Evolutionary conservation across 305 asterid species (phyloP), one percentile per base, ranked within the genome.

Genomic region (Galium porrigens): DNA sequence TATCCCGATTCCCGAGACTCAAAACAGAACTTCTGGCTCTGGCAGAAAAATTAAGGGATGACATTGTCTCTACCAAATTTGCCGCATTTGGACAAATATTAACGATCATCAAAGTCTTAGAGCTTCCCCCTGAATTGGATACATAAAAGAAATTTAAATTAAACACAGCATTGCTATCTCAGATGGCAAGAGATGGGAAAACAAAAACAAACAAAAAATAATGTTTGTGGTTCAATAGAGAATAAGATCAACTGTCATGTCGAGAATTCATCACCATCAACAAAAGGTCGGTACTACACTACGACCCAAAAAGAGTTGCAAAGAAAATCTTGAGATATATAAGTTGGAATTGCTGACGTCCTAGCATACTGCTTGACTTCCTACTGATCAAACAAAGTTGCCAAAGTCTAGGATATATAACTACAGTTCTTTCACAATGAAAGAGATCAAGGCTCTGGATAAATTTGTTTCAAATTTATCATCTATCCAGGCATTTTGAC

Each of bases 1-100:
- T 90, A 77, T 94, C 99, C 74, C 95, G 89, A 75, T 83, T 87
- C 44, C 99, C 99, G 70, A 94, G 95, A 83, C 96, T 87, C 83
- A 87, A 64, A 72, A 67, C 67, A 20, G 95, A 84, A 81, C 84
- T 94, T 71, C 96, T 86, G 58, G 97, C 96, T 82, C 99, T 86
- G 69, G 99, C 79, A 77, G 95, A 81, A 78, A 83, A 90, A 77
- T 82, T 94, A 61, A 94, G 97, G 76, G 95, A 94, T 68, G 94
- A 84, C 64, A 89, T 73, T 44, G 97, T 90, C 84, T 90, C 94
- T 49, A 87, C 64, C 81, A 84, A 73, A 80, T 80, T 87, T 69
- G 82, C 77, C 68, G 78, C 87, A 82, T 76, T 77, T 57, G 99
- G 92, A 74, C 85, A 83, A 72, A 90, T 69, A 69, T 85, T 86